Evolutionary conservation across 495 filamentous ascomycete species (phyloP), one percentile per base, ranked within the genome.

Genomic region (Neurospora sublineolata): DNA sequence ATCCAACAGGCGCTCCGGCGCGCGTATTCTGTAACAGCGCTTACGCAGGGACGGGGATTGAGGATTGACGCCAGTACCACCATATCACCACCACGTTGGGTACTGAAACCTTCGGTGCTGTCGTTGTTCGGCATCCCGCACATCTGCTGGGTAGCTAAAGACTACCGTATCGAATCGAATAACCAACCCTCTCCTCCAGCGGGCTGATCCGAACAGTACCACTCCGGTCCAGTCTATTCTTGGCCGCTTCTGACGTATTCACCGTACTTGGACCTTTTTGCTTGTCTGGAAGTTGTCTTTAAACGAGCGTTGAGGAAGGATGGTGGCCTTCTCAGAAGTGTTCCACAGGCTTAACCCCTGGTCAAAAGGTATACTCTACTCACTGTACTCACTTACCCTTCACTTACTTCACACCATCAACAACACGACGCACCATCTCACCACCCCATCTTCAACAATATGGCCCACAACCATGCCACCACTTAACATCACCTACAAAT

Each of bases 341-440:
- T 58, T 79, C 33, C 60, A 68, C 37, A 79, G 71, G 69, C 69
- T 79, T 73, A 76, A 79, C 67, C 77, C 76, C 52, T 79, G 78
- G 77, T 73, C 76, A 38, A 76, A 77, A 70, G 76, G 78, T 75
- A 14, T 40, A 12, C 37, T 12, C 20, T 1, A 42, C 14, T 40
- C n/a, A 20, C 20, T 46, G n/a, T 4, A 46, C 20, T 27, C 46
- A 30, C 23, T 7, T 14, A 58, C 46, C 46, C 18, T 23, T 67
- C 67, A 42, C 69, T n/a, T 30, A 42, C 23, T 71, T 30, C 39
- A n/a, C 67, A 36, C 33, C 33, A 36, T 36, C 33, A 36, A 36
- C 33, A 36, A 36, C 33, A 36, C 4, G 33, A 6, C 33, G 33
- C 33, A 36, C 33, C 33, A 36, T 6, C 33, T 36, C 33, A 36